Evolutionary conservation across 192 early-diverging fungal genomes (phyloP), one percentile per base, ranked within the genome.

Genomic region (Endogone sp.): DNA sequence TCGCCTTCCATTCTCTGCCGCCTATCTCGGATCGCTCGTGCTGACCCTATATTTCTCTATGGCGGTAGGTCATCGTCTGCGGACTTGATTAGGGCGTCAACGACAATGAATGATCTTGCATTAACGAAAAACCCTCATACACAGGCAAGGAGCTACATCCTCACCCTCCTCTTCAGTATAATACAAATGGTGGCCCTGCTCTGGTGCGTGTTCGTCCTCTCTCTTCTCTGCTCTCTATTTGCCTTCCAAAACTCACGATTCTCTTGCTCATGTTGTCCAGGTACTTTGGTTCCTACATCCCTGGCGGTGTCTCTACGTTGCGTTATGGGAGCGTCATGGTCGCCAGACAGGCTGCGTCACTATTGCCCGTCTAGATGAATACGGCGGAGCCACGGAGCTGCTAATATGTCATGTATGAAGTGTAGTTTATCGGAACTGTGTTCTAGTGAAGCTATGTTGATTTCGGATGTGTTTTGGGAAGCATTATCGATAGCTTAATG

Each of bases 1-100:
- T 56, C 83, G 97, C 32, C 63, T 95, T 30, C 85, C 93, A 25
- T 97, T 96, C 67, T 95, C 93, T 2, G 64, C 75, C 21, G 75
- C 86, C 9, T 97, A 97, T 70, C 75, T 97, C 55, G 89, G 88
- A 25, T 91, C 91, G 26, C 90, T 99, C 84, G 75, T 82, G 29
- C 77, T 93, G 60, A 96, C 94, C 2, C 82, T 99, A 64, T 97
- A 92, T 65, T 91, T 90, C 72, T 90, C 93, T 26, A 65, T 95
- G 28, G 85, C 85, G 56, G 89, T 91, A 88, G 83, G 85, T 84
- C 9, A 56, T 25, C 29, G 4, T 56, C 22, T 6, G 26, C 37
- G 37, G 37, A 0, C 37, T 16, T n/a, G n/a, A n/a, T n/a, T n/a
- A n/a, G n/a, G n/a, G n/a, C n/a, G n/a, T n/a, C n/a, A n/a, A n/a